Base-by-base conservation (phyloP, 2,329 filamentous ascomycete species). In the Teratosphaeria viscida region DNA sequence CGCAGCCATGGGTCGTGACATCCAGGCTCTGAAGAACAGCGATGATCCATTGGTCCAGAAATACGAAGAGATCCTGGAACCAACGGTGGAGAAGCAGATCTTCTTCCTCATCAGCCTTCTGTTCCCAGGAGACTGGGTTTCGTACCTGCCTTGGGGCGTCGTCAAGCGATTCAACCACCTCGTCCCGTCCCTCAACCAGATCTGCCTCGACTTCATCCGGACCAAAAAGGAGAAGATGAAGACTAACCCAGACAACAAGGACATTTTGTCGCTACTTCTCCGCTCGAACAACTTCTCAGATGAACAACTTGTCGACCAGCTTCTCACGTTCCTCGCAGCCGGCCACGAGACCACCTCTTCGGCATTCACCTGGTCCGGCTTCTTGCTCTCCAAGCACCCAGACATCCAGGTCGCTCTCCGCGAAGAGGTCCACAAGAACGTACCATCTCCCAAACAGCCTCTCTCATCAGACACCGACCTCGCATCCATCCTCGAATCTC, bases 271-370 rank as follows among this genome's bases (percentile, higher is more conserved):
- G 0, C 73, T 80, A 12, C 76, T 82, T 56, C 78, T 84, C 62
- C 75, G 77, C 61, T 78, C 77, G 2, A 76, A 77, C 57, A 75
- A 79, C 58, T 83, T 83, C 65, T 77, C 78, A 0, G 80, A 84
- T 57, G 68, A 74, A 3, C 73, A 77, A n/a, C 68, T 84, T 12
- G 77, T 78, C 7, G 80, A 83, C 62, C 81, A 83, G 59, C 73
- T 83, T 1, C 68, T 84, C 29, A 84, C 81, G 0, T 82, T 82
- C 63, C 67, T 84, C 3, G 81, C 81, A 2, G 80, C 80, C 3
- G 80, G 76, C 5, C 89, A 92, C 72, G 88, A 92, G 74, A 92
- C 89, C 0, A 92, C 88, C 0, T 84, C 89, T 0, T 82, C 85
- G 0, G 81, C 88, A 19, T 79, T 94, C 70, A 87, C 85, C n/a